Conservation (phyloP, 768 basidiomycete genomes). For the Pisolithus orientalis region DNA sequence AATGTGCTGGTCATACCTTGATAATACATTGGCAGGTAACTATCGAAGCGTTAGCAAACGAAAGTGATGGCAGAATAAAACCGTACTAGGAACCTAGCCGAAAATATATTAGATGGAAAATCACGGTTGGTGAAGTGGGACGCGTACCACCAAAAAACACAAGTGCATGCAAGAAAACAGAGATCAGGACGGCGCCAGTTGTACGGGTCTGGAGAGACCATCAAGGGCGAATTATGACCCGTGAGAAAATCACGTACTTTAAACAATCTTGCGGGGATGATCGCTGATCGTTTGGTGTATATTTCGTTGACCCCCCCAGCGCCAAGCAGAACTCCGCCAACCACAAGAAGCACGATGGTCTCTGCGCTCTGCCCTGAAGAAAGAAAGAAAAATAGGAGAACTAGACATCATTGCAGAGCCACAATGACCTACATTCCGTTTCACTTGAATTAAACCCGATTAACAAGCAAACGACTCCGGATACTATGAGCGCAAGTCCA, state of each 20-base stretch:
- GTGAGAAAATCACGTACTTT: slow-evolving; percentile 16
- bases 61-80: neutral
- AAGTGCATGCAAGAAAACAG: slow-evolving; percentile 29
- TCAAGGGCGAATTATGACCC: neutral
- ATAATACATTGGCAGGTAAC: slow-evolving; percentile 37
- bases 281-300: slow-evolving; percentile 28
- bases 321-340: slow-evolving; percentile 28
- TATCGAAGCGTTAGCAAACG: slow-evolving; percentile 7
- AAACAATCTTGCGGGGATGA: slow-evolving; percentile 36
- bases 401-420: neutral
- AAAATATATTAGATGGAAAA: neutral
- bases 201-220: slow-evolving; percentile 29
- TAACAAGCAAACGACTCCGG: slow-evolving; percentile 32
- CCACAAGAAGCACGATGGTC: slow-evolving; percentile 33
- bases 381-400: slow-evolving; percentile 4
- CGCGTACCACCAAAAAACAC: slow-evolving; percentile 28
- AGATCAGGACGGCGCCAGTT: slow-evolving; percentile 26
- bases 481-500: slow-evolving; percentile 30
- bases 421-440: slow-evolving; percentile 21
- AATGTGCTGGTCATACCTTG: slow-evolving; percentile 18
- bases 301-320: slow-evolving; percentile 29
- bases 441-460: slow-evolving; percentile 34
- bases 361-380: slow-evolving; percentile 21
- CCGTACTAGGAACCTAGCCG: slow-evolving; percentile 22
- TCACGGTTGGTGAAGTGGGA: neutral